Conservation (phyloP, 768 basidiomycete species). For the Tulasnella sp. region DNA sequence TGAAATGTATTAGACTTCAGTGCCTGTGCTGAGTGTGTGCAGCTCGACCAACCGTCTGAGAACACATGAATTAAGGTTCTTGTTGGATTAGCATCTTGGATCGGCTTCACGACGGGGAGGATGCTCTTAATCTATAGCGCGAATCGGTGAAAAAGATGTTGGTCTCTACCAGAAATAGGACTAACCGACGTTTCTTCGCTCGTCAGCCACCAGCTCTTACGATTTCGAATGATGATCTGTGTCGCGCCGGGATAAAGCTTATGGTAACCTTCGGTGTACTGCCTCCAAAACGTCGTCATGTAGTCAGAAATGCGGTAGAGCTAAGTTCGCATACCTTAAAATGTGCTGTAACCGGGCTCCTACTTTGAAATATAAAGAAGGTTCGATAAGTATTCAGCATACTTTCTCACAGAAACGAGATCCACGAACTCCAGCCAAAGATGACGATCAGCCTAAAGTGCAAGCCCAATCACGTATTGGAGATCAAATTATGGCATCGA, state of each 20-base stretch:
- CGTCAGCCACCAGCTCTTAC: not conserved
- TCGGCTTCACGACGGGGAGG: not conserved
- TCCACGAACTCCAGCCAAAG: constrained; percentile 12
- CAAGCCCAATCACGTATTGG: no score
- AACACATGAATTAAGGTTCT: constrained; percentile 15
- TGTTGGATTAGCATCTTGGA: not conserved
- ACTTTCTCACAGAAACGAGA: not conserved
- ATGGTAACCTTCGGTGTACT: constrained; percentile 15
- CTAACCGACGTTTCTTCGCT: not conserved
- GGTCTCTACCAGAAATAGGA: not conserved
- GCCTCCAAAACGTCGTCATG: not conserved
- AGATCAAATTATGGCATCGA: no score
- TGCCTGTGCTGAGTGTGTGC: not conserved
- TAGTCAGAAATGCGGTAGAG: not conserved
- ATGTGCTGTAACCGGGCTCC: constrained; percentile 7
- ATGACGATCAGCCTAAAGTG: constrained; percentile 13
- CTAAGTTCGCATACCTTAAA: not conserved
- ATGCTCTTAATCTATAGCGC: not conserved
- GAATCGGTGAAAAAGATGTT: no score
- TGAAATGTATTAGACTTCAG: no score
- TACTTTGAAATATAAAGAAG: not conserved
- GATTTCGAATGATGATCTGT: constrained; percentile 10
- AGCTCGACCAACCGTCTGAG: constrained; percentile 15
- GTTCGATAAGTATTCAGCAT: not conserved
- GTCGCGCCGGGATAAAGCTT: constrained; percentile 11